These are phyloP conservation scores for Pestalotiopsis sp. DNA, from an alignment of 2,329 filamentous ascomycete species.

Conservation along the genomic window DNA sequence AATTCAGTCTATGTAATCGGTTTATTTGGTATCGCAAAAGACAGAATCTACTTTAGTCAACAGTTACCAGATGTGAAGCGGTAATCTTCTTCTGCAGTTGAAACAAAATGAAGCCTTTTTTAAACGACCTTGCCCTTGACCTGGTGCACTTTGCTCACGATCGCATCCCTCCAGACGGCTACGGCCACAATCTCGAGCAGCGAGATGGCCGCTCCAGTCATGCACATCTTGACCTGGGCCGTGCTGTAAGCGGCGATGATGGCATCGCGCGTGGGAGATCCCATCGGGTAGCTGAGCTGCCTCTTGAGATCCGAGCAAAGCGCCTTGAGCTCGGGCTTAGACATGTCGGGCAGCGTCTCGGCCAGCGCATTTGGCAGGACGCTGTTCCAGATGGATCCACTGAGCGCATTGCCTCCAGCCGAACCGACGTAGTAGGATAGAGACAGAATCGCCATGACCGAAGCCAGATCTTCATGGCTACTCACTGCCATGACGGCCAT, in stretches of 20 bases:
- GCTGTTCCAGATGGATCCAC: constrained; percentile 47
- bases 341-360: constrained; percentile 27
- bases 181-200: constrained; percentile 33
- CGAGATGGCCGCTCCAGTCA: constrained; percentile 31
- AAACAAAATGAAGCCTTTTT: background rate
- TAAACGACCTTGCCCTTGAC: constrained; percentile 36
- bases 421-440: constrained; percentile 37
- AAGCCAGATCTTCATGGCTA: constrained; percentile 56
- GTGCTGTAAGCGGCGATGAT: constrained; percentile 37
- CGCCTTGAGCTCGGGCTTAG: constrained; percentile 24
- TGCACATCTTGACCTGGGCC: constrained; percentile 39
- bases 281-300: constrained; percentile 37
- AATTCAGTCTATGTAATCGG: background rate
- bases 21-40: background rate
- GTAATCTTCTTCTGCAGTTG: background rate
- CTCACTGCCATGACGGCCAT: constrained; percentile 61
- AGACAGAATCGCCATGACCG: constrained; percentile 46
- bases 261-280: constrained; percentile 32
- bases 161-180: constrained; percentile 33
- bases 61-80: no score
- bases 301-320: constrained; percentile 35
- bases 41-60: background rate
- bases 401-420: constrained; percentile 45
- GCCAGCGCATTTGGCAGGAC: constrained; percentile 32
- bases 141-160: constrained; percentile 33